Evolutionary conservation across 31 red algal species (phyloP).

Genomic region (Odonthalia washingtoniensis): DNA sequence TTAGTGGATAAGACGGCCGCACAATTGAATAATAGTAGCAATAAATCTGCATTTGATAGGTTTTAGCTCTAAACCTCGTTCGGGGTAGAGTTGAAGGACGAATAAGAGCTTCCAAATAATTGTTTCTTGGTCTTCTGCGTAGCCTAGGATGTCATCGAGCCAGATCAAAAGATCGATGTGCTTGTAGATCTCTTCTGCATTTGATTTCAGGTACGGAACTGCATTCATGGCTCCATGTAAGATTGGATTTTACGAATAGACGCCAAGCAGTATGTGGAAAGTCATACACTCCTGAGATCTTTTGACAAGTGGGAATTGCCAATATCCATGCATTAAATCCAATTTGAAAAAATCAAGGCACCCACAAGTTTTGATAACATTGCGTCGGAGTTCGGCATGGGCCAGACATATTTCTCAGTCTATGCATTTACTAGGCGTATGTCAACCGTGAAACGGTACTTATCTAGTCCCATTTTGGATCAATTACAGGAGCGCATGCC

Average conservation of each 20-base stretch:
- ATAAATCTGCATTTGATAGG: background rate
- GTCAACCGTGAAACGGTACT: no score
- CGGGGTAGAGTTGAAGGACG: background rate
- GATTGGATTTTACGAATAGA: slow-evolving; percentile 36
- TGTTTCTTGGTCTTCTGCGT: background rate
- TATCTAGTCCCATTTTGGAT: no score
- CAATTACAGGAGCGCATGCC: no score
- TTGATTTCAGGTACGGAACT: slow-evolving; percentile 47
- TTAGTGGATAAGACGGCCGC: background rate
- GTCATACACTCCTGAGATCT: slow-evolving; percentile 37
- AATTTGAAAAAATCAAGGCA: slow-evolving; percentile 43
- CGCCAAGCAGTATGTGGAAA: slow-evolving; percentile 52
- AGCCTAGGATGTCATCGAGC: slow-evolving; percentile 22
- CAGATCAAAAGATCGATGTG: slow-evolving; percentile 4
- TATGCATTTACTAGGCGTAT: no score
- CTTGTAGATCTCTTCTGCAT: background rate
- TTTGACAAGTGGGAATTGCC: slow-evolving; percentile 7
- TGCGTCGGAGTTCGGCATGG: slow-evolving; percentile 4
- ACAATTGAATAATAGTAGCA: background rate
- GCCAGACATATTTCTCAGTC: background rate
- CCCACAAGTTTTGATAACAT: background rate
- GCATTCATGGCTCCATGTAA: slow-evolving; percentile 48
- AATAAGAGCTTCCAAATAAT: background rate
- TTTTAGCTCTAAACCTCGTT: background rate
- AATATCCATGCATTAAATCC: slow-evolving; percentile 26